A percentile compares a stretch with the other conserved stretches of the same genome.
Evolutionary conservation across 2,329 filamentous ascomycete genomes (phyloP).

Genomic region (Diaporthe amygdali): DNA sequence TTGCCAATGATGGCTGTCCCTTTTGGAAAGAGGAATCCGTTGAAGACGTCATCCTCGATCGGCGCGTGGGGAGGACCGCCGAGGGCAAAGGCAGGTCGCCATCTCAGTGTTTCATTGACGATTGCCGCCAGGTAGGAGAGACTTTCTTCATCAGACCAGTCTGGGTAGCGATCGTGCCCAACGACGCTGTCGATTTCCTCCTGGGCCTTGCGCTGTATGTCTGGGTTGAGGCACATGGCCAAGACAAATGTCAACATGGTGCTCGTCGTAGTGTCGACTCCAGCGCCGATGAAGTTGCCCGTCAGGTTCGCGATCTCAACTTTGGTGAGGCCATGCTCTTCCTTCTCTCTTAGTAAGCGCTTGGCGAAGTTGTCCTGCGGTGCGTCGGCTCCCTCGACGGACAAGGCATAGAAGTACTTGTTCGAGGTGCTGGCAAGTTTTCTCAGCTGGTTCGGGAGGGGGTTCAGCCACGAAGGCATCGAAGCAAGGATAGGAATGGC

Average conservation of each 20-base stretch:
- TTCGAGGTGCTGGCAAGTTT: not conserved
- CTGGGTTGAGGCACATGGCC: not conserved
- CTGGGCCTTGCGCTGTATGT: not conserved
- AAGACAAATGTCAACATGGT: not conserved
- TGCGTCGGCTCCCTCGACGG: not conserved
- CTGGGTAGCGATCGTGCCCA: not conserved
- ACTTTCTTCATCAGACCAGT: not conserved
- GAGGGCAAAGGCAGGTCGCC: not conserved
- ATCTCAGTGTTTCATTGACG: not conserved
- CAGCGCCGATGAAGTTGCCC: not conserved
- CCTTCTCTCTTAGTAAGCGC: not conserved
- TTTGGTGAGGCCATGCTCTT: not conserved
- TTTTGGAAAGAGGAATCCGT: not conserved
- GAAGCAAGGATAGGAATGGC: not conserved
- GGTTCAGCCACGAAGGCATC: not conserved
- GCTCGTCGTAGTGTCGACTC: not conserved
- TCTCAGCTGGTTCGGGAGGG: not conserved
- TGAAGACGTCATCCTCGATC: not conserved
- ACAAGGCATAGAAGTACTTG: constrained; percentile 2
- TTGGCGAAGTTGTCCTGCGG: not conserved
- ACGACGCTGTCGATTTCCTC: not conserved
- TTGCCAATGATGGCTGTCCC: not conserved
- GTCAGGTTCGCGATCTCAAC: not conserved
- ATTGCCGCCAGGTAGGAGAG: not conserved
- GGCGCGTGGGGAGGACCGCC: not conserved